Percentiles rank a stretch among this genome's conserved stretches.
Conservation (phyloP, 345 rosid species). For the Ceriops tagal region DNA sequence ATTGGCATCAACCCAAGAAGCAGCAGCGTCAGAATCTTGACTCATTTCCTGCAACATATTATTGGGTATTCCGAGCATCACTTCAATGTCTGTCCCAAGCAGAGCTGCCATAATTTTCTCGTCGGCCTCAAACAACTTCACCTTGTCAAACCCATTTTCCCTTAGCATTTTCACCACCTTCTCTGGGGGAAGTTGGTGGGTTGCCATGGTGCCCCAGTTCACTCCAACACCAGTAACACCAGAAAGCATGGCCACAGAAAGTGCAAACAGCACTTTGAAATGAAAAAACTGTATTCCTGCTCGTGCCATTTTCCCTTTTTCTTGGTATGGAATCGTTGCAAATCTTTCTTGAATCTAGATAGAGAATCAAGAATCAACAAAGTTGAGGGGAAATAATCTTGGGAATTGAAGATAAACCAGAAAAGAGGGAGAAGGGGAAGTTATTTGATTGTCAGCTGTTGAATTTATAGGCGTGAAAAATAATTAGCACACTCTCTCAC, state of each 20-base stretch:
- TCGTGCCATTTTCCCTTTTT: conserved; percentile 17
- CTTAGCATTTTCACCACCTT: conserved; percentile 35
- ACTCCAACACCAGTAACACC: conserved; percentile 23
- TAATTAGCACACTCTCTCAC: neutral
- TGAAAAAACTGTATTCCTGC: neutral
- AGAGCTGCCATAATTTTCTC: conserved; percentile 27
- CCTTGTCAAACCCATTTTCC: conserved; percentile 38
- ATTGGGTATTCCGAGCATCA: conserved; percentile 41
- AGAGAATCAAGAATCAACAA: conserved; percentile 19
- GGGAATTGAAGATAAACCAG: conserved; percentile 4
- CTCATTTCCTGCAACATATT: conserved; percentile 20
- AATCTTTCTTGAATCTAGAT: conserved; percentile 19
- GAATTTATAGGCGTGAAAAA: conserved; percentile 10
- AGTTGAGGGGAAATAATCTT: conserved; percentile 10
- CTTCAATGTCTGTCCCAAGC: conserved; percentile 42
- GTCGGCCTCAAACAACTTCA: conserved; percentile 45
- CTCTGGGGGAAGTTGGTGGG: conserved; percentile 34
- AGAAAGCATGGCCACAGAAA: conserved; percentile 4
- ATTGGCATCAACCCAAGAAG: conserved; percentile 26
- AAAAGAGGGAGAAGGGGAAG: conserved; percentile 12
- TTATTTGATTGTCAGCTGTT: neutral
- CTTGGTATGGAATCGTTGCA: conserved; percentile 4
- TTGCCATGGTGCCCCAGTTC: conserved; percentile 47
- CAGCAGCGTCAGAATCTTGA: conserved; percentile 12
- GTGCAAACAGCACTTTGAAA: conserved; percentile 13